These are phyloP conservation scores for Scheffersomyces stambukii DNA, from an alignment of 1,139 yeast species.

Conservation along the genomic window DNA sequence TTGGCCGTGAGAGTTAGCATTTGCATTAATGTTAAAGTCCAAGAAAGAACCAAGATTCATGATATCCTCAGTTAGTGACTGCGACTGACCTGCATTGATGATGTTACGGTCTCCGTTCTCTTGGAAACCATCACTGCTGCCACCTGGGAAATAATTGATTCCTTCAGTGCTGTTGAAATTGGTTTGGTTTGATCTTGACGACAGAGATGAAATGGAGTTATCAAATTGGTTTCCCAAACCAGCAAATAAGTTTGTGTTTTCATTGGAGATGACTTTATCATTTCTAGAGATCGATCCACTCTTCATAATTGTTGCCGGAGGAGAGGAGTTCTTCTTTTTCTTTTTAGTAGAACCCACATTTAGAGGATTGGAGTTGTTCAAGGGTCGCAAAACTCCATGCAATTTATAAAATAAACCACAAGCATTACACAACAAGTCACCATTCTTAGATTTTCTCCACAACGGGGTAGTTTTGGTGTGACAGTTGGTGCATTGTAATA, in stretches of 20 bases:
- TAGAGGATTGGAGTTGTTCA: no score
- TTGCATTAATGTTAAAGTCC: constrained; percentile 8
- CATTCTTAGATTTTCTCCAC: constrained; percentile 44
- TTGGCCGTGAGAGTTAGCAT: not conserved
- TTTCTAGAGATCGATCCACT: no score
- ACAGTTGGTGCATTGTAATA: constrained; percentile 42
- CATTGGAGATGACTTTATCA: constrained; percentile 21
- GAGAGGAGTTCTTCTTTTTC: constrained; percentile 6
- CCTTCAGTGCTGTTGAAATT: no score
- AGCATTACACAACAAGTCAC: constrained; percentile 45
- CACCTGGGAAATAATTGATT: no score
- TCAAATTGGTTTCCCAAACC: constrained; percentile 13
- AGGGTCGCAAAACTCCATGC: constrained; percentile 44
- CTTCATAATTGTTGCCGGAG: constrained; percentile 9
- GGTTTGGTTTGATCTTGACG: no score
- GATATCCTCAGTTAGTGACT: constrained; percentile 10
- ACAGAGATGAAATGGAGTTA: no score
- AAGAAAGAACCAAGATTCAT: constrained; percentile 13
- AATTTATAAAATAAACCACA: constrained; percentile 46
- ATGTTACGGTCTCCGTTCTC: no score
- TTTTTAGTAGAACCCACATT: constrained; percentile 5
- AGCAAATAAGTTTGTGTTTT: constrained; percentile 22
- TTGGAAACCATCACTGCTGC: no score
- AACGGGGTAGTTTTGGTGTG: constrained; percentile 45
- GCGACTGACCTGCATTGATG: no score